Evolutionary conservation across 805 yeast genomes (phyloP).

Genomic region (Hanseniaspora occidentalis): DNA sequence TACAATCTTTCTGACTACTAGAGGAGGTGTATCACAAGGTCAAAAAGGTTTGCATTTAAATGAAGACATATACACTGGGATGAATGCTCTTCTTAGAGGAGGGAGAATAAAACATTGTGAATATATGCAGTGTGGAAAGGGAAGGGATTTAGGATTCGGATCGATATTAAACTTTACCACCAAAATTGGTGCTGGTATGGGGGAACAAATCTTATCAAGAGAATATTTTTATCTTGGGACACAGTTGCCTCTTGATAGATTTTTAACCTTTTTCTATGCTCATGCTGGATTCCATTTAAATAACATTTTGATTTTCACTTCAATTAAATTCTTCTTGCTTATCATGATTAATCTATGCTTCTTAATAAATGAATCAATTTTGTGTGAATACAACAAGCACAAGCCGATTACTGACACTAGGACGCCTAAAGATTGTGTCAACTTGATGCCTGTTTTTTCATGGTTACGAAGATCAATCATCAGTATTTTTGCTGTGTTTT

Average conservation of each 20-base stretch:
- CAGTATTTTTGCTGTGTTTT: conserved; percentile 72
- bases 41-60: conserved; percentile 77
- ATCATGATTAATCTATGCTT: conserved; percentile 60
- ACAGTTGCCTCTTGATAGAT: conserved; percentile 67
- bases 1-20: conserved; percentile 62
- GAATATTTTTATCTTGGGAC: conserved; percentile 76
- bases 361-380: conserved; percentile 54
- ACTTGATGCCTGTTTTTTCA: conserved; percentile 58
- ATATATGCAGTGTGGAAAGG: conserved; percentile 83
- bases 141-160: conserved; percentile 81
- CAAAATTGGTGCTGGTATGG: conserved; percentile 89
- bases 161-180: conserved; percentile 77
- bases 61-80: conserved; percentile 84
- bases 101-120: conserved; percentile 83
- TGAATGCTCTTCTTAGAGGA: conserved; percentile 73
- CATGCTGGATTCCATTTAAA: conserved; percentile 82
- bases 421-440: conserved; percentile 62
- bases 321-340: no score
- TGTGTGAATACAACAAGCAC: conserved; percentile 55
- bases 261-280: conserved; percentile 76
- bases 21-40: conserved; percentile 84
- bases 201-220: conserved; percentile 77
- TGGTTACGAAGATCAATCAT: conserved; percentile 75
- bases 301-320: conserved; percentile 57
- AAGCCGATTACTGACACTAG: conserved; percentile 57